Evolutionary conservation across 1,284 basidiomycete species (phyloP).

Genomic region (Puccinia sorghi): DNA sequence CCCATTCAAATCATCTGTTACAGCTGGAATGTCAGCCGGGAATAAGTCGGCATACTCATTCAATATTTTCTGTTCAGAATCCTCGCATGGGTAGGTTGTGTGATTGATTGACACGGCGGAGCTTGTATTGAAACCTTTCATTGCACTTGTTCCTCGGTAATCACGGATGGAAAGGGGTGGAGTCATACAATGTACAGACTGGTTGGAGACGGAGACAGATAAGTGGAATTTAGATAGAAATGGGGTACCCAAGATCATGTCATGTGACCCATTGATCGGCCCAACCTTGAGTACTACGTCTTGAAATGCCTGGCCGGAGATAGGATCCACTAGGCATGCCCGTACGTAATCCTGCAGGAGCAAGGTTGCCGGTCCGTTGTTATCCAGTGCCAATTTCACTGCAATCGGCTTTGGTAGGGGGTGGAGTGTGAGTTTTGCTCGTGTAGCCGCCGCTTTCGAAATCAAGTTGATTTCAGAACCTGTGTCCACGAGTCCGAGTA

Average conservation of each 20-base stretch:
- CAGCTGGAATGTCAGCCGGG: not conserved
- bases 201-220: not conserved
- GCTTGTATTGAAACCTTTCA: not conserved
- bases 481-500: not conserved
- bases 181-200: not conserved
- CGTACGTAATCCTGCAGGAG: not conserved
- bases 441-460: not conserved
- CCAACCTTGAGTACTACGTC: not conserved
- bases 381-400: not conserved
- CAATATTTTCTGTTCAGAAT: not conserved
- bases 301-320: not conserved
- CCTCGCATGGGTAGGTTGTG: not conserved
- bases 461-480: not conserved
- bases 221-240: not conserved
- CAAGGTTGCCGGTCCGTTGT: not conserved
- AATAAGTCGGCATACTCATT: not conserved
- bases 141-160: not conserved
- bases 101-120: not conserved
- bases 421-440: not conserved
- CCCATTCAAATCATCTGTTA: not conserved
- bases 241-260: constrained; percentile 8
- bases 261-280: not conserved
- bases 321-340: not conserved
- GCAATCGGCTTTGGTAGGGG: not conserved
- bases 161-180: too few species aligned